Base-by-base conservation (phyloP, 2,329 filamentous ascomycete species). In the Aspergillus glaucus region DNA sequence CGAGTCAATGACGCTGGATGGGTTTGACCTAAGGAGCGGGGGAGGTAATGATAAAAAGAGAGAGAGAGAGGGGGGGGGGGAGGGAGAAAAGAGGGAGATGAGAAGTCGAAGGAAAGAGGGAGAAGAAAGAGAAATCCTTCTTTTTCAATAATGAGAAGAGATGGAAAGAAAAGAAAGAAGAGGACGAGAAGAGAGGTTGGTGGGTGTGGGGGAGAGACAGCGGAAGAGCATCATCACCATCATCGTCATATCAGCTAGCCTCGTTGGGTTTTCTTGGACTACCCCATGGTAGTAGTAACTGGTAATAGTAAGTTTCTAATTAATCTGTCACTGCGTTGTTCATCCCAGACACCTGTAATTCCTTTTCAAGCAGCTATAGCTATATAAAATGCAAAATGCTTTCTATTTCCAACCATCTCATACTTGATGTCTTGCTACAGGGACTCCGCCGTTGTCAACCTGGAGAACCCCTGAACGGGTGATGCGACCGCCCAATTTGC, bases 21-120 rank as follows among this genome's bases (percentile, higher is more conserved):
- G 50, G 22, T 22, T 56, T 55, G 19, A 58, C 58, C 58, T 65
- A 75, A 71, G 71, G 72, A 77, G 72, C 63, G 62, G 66, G 70
- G 66, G 53, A 51, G 62, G 64, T 58, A 60, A 62, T 63, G 54
- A 59, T 57, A 60, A 48, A 45, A 52, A 44, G 55, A 56, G 55
- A 50, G 47, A 55, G 57, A 55, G 55, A 61, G 50, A 50, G 50
- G 50, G 50, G 51, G 51, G 54, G 53, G 56, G 58, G 37, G 49
- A 47, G 48, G 46, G 47, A 49, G 43, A 51, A 43, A 49, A 43
- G 44, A 41, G 42, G 48, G 48, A 54, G 54, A 50, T 50, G 50
- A 54, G 47, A 42, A 28, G 15, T 49, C 48, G 52, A 51, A 43
- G 47, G 55, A 45, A 51, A 57, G 48, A 54, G 49, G 55, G 54